Base-by-base conservation (phyloP, 106 monocot genomes). In the Phalaenopsis aphrodite region DNA sequence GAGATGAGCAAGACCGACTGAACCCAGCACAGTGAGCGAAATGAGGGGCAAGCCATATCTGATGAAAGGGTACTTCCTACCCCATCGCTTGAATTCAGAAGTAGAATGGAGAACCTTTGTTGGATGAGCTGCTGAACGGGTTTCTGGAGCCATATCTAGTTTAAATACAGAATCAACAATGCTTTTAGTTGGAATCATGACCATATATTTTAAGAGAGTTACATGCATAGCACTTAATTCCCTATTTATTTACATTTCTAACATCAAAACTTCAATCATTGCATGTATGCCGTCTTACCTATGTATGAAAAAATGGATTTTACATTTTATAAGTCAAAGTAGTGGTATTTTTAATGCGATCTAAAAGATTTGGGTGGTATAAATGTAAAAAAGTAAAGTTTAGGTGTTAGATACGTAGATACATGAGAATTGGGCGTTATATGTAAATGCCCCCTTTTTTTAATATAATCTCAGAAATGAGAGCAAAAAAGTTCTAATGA, bases 1-100 rank as follows among this genome's bases (percentile, higher is more conserved):
- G 73, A 96, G 88, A 90, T 94, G 94, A 75, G 88, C 87, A n/a
- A 96, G 92, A 21, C 96, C 96, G 38, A 96, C 73, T 12, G 90
- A 85, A n/a, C 96, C 96, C 15, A 94, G 81, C 14, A 92, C 92
- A 7, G 89, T 89, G 41, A 92, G 84, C 19, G 96, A 96, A 78
- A 96, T 88, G 55, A 96, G 85, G 4, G 96, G 93, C 55, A 93
- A 81, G 5, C 96, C 96, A 78, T 96, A 96, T 76, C 90, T 85
- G 56, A 96, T 52, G 76, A 96, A 93, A 8, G 96, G 93, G 68
- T 87, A 86, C 69, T 86, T 93, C 76, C 90, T 86, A 15, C 96
- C 90, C 93, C 93, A 96, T 69, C 93, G 81, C 74, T 86, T 96
- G 79, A 93, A 96, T 84, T 90, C 56, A 5, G 90, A 88, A 39